These are phyloP conservation scores for Zopfia rhizophila DNA, from an alignment of 2,329 filamentous ascomycete species.

Conservation along the genomic window DNA sequence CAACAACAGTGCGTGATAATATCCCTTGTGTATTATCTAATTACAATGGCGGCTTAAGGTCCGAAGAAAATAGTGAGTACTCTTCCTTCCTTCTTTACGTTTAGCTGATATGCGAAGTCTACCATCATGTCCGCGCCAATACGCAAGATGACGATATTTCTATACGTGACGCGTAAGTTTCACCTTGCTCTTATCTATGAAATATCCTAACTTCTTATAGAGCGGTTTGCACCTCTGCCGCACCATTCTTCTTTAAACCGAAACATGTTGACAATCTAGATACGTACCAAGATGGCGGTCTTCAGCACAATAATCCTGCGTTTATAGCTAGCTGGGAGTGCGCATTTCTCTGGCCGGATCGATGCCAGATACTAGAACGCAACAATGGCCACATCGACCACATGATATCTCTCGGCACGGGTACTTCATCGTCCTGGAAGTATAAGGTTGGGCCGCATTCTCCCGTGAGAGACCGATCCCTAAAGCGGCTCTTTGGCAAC, in stretches of 20 bases:
- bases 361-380: conserved; percentile 14
- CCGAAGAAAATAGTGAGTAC: conserved; percentile 17
- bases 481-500: conserved; percentile 25
- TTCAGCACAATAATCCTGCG: conserved; percentile 40
- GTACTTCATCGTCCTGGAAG: conserved; percentile 13
- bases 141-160: conserved; percentile 27
- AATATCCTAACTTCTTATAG: conserved; percentile 24
- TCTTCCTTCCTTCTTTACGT: not conserved
- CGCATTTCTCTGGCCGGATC: conserved; percentile 33
- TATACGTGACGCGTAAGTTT: conserved; percentile 36
- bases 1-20: conserved; percentile 30
- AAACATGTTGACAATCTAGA: conserved; percentile 31
- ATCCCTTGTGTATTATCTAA: conserved; percentile 39
- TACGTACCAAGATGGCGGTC: conserved; percentile 40
- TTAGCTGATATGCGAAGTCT: conserved; percentile 22
- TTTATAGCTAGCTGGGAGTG: conserved; percentile 33
- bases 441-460: conserved; percentile 29
- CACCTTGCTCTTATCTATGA: too few relatives aligned
- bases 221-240: conserved; percentile 39
- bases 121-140: conserved; percentile 31
- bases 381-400: conserved; percentile 26
- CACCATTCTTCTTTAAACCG: conserved; percentile 40
- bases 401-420: conserved; percentile 38
- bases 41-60: conserved; percentile 35
- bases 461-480: conserved; percentile 31